phyloP scores from a whole-genome alignment of 2,329 filamentous ascomycete species.

The Decorospora gaudefroyi region DNA sequence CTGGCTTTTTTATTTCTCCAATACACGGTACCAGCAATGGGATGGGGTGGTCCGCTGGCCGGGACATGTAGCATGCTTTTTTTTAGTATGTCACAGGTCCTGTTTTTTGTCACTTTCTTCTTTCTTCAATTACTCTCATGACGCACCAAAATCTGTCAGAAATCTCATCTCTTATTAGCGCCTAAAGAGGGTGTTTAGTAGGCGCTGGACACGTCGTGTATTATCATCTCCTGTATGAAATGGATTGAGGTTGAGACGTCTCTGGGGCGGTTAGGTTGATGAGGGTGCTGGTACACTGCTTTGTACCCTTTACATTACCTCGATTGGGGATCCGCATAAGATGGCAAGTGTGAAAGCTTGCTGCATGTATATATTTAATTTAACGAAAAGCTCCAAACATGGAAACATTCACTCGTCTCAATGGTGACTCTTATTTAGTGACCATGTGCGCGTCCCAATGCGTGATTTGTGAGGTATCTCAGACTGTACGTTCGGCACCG shows the following conservation, averaged over 20 bases:
- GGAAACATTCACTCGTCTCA: too few relatives aligned
- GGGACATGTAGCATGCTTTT: conserved; percentile 11
- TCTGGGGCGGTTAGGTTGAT: conserved; percentile 21
- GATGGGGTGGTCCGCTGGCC: conserved; percentile 12
- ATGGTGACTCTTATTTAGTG: too few relatives aligned
- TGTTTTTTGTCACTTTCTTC: conserved; percentile 8
- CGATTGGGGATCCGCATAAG: too few relatives aligned
- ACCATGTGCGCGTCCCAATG: too few relatives aligned
- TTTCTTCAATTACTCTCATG: conserved; percentile 4
- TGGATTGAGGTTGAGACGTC: conserved; percentile 19
- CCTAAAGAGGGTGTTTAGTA: conserved; percentile 24
- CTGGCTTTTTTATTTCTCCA: conserved; percentile 9
- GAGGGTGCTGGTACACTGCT: conserved; percentile 31
- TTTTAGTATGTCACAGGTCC: too few relatives aligned
- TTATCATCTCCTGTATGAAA: conserved; percentile 36
- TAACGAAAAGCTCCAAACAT: conserved; percentile 11
- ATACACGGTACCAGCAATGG: conserved; percentile 35
- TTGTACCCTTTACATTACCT: conserved; percentile 21
- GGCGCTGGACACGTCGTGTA: conserved; percentile 41
- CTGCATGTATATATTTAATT: conserved; percentile 27
- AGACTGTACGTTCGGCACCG: too few relatives aligned
- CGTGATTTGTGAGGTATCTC: not conserved
- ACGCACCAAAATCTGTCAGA: conserved; percentile 28
- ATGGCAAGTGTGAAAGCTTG: conserved; percentile 16
- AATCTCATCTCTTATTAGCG: conserved; percentile 36